Conservation (phyloP, 768 basidiomycete genomes). For the Trametes punicea region DNA sequence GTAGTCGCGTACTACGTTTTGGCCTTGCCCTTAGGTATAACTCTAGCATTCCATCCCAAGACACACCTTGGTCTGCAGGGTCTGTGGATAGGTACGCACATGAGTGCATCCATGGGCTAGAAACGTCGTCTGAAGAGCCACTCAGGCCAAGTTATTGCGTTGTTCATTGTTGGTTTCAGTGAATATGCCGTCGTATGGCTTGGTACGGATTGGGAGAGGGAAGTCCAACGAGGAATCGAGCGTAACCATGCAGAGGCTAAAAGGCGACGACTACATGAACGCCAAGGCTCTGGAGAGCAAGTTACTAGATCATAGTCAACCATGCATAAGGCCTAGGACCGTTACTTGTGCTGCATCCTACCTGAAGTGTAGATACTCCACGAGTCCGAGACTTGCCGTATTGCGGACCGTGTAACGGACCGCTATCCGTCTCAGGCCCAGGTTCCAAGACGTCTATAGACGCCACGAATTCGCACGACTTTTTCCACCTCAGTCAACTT, state of each 20-base stretch:
- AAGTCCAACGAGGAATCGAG: slow-evolving; percentile 38
- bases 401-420: too few species aligned
- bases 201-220: slow-evolving; percentile 47
- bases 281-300: not conserved
- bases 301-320: not conserved
- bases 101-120: too few species aligned
- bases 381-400: too few species aligned
- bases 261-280: slow-evolving; percentile 18
- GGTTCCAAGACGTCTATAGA: too few species aligned
- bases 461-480: too few species aligned
- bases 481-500: too few species aligned
- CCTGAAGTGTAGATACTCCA: too few species aligned
- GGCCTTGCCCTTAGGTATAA: slow-evolving; percentile 50
- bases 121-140: too few species aligned
- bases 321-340: too few species aligned
- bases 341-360: too few species aligned
- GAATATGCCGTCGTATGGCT: slow-evolving; percentile 63
- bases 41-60: slow-evolving; percentile 42
- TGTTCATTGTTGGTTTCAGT: slow-evolving; percentile 67
- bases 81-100: slow-evolving; percentile 48
- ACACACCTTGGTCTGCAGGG: slow-evolving; percentile 44
- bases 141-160: slow-evolving; percentile 68
- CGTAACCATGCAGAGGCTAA: slow-evolving; percentile 31
- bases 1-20: slow-evolving; percentile 59
- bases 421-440: too few species aligned